Evolutionary conservation across 2,329 filamentous ascomycete genomes (phyloP).

Genomic region (Talaromyces sp.): DNA sequence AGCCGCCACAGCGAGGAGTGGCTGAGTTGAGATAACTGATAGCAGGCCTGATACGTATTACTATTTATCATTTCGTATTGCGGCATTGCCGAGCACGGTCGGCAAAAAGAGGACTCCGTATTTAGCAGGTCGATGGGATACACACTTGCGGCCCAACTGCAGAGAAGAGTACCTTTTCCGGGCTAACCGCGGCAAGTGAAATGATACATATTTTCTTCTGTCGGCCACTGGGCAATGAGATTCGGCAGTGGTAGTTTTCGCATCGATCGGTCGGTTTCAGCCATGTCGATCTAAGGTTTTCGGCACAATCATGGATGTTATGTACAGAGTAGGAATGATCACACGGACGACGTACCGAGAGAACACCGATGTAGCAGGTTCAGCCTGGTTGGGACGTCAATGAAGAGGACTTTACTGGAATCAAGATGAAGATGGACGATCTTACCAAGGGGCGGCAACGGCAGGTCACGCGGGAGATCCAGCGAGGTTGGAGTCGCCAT

Average conservation of each 20-base stretch:
- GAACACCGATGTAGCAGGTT: neutral
- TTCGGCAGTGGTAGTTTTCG: constrained; percentile 2
- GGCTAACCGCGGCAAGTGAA: constrained; percentile 1
- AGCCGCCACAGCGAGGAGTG: too few species aligned
- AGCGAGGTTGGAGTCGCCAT: neutral
- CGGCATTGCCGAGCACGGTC: too few species aligned
- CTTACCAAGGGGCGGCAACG: neutral
- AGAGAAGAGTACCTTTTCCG: neutral
- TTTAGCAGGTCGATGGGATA: neutral
- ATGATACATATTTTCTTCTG: neutral
- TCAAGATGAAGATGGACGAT: neutral
- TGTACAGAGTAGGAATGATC: neutral
- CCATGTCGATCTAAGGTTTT: neutral
- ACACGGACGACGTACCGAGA: neutral
- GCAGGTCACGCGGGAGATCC: neutral
- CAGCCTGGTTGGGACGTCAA: neutral
- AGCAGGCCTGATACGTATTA: too few species aligned
- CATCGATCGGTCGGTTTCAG: constrained; percentile 4
- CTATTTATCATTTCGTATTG: too few species aligned
- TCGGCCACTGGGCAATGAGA: too few species aligned
- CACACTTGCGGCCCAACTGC: neutral
- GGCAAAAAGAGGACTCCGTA: neutral
- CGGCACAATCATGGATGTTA: neutral
- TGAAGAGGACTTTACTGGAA: neutral
- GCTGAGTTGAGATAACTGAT: too few species aligned